Base-by-base conservation (phyloP, 2,329 filamentous ascomycete genomes). In the Aspergillus alliaceus region DNA sequence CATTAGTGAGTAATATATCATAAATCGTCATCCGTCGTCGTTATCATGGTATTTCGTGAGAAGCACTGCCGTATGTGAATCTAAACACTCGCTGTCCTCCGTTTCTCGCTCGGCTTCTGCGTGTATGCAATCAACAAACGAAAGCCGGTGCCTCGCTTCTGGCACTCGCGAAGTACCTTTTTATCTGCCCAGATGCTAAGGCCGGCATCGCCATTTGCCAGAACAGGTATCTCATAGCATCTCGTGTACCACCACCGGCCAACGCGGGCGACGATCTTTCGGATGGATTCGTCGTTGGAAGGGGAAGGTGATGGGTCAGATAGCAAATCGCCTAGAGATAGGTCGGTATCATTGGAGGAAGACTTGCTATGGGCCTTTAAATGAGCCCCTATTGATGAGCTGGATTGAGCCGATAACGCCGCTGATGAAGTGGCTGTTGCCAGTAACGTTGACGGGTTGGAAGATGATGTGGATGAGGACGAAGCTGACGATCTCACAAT, bases 221-320 rank as follows among this genome's bases (percentile, higher is more conserved):
- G 74, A 8, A 87, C 80, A 4, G 84, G 81, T 56, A 83, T 85
- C 75, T 97, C 93, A 72, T 97, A 98, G 79, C 93, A 97, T 52
- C 90, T 86, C 9, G 86, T 90, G 75, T 96, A 98, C 95, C 95
- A 99, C 91, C 93, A 98, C 42, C 95, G 84, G 2, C 92, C 93
- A 11, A 98, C 93, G 61, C 87, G 89, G 15, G 92, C 89, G 22
- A 98, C 92, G 82, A 96, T 96, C 69, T 91, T 93, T 14, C 91
- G 91, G 69, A 98, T 96, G 63, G 86, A 88, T 69, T 92, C 90
- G 64, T 96, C 91, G 22, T 89, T 88, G 14, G 84, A 79, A 0
- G 85, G 81, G 7, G 86, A 84, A n/a, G 86, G 82, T n/a, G 85
- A 84, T 34, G 87, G 82, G 62, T 91, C 87, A 29, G 82, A 86